phyloP scores from a whole-genome alignment of 2,329 filamentous ascomycete genomes.

The Colletotrichum orchidophilum region DNA sequence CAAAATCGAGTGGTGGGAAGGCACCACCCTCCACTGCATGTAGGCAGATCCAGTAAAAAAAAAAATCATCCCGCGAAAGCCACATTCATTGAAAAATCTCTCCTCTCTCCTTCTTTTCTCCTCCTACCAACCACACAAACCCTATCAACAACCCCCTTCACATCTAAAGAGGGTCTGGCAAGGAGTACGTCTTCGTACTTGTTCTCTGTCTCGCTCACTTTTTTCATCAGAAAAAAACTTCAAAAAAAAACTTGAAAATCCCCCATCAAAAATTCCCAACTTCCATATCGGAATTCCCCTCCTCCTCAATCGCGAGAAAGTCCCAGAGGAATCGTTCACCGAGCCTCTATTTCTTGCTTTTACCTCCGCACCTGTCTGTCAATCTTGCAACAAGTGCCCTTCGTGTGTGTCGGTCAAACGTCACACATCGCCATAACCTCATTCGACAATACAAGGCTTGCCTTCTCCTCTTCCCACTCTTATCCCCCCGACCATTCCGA shows the following conservation, averaged over 20 bases:
- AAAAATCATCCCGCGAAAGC: constrained; percentile 35
- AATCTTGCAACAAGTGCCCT: constrained; percentile 28
- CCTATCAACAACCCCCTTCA: constrained; percentile 56
- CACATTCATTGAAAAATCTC: constrained; percentile 48
- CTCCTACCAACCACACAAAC: constrained; percentile 58
- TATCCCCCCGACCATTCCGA: constrained; percentile 9
- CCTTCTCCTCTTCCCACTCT: constrained; percentile 16
- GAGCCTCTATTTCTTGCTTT: constrained; percentile 32
- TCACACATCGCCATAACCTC: constrained; percentile 30
- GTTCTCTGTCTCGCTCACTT: constrained; percentile 68
- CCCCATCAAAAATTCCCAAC: constrained; percentile 45
- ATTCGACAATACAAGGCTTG: constrained; percentile 24
- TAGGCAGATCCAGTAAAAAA: constrained; percentile 33
- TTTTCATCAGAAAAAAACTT: constrained; percentile 60
- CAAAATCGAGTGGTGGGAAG: constrained; percentile 14
- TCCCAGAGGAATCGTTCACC: constrained; percentile 8
- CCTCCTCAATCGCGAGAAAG: constrained; percentile 33
- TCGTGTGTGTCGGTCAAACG: constrained; percentile 35
- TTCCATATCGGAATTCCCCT: constrained; percentile 34
- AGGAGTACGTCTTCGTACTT: constrained; percentile 69
- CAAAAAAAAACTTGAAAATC: constrained; percentile 70
- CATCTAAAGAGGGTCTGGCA: constrained; percentile 59
- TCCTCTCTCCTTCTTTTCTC: constrained; percentile 46
- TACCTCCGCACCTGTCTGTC: constrained; percentile 32
- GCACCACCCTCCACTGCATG: constrained; percentile 22